Evolutionary conservation across 345 rosid species (phyloP), one percentile per base, ranked within the genome.

Genomic region (Syzygium grande): DNA sequence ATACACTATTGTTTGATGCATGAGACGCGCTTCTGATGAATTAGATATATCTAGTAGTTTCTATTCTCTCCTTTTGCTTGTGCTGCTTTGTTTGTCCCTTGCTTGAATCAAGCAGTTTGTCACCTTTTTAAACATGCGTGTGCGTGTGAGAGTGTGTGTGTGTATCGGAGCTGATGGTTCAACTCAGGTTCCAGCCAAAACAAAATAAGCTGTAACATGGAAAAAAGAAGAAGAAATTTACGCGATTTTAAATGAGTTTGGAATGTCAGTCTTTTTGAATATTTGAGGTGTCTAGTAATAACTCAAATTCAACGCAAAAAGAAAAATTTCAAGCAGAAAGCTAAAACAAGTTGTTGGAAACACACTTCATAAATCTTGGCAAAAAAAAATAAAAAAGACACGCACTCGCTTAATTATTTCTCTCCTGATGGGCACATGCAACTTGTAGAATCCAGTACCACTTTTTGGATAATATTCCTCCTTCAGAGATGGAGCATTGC

Each of bases 401-500:
- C 5, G 25, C 83, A 21, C 83, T 34, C 1, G 15, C 83, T 22
- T 73, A 73, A 19, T 73, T 25, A 73, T 34, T 38, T 73, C 25
- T 73, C 80, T 73, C 80, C 22, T 11, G 14, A 73, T 0, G 14
- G 84, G 52, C 49, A n/a, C 21, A 19, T 21, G 53, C 80, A 23
- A 51, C 41, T 52, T 86, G 80, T 86, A 65, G 58, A 65, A 65
- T 52, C 65, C 63, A n/a, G 77, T 78, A 73, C 79, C 51, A 84
- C 25, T 86, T 46, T 68, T 85, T 84, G 23, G 5, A 11, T 73
- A 23, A 16, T 54, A 29, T 80, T 88, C 55, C 61, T 84, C 86
- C 77, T n/a, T 7, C 51, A 85, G 86, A 84, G 85, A 55, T 78
- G 89, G 61, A 88, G 85, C 59, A 84, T 54, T 53, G 85, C 38